phyloP scores from a whole-genome alignment of 192 early-diverging fungal genomes.

The Gigaspora rosea region DNA sequence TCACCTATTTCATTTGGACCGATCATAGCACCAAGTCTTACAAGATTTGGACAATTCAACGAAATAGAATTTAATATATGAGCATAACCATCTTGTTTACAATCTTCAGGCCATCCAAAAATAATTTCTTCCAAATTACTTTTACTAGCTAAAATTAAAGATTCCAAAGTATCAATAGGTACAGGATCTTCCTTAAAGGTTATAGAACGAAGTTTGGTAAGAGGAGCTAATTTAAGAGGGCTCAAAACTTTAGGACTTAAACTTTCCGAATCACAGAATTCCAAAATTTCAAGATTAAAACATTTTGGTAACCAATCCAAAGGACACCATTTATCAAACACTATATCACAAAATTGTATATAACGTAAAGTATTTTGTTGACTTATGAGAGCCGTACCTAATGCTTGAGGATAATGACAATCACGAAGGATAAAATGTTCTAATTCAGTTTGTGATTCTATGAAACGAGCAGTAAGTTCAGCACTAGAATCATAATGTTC shows the following conservation, averaged over 20 bases:
- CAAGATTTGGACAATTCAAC: neutral
- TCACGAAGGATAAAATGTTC: constrained; percentile 1
- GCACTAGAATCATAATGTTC: constrained; percentile 10
- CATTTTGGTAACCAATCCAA: neutral
- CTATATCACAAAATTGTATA: neutral
- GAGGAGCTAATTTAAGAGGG: neutral
- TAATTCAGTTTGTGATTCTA: neutral
- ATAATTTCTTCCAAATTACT: neutral
- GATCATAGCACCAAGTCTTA: neutral
- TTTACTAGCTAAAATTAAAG: neutral
- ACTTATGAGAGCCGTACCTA: neutral
- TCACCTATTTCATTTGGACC: neutral
- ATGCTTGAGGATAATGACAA: neutral
- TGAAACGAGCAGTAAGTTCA: neutral
- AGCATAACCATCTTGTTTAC: constrained; percentile 3
- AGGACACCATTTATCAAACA: neutral
- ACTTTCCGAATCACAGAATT: neutral
- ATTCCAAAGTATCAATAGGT: constrained; percentile 1
- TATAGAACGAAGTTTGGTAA: neutral
- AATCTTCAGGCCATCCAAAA: constrained; percentile 15
- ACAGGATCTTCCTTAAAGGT: constrained; percentile 13
- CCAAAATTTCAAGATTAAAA: neutral
- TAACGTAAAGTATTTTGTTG: constrained; percentile 9
- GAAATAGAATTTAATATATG: constrained; percentile 5
- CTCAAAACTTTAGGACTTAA: neutral